A percentile compares a stretch with the other conserved stretches of the same genome.
Conservation (phyloP, 345 rosid species). For the Ricinus communis region DNA sequence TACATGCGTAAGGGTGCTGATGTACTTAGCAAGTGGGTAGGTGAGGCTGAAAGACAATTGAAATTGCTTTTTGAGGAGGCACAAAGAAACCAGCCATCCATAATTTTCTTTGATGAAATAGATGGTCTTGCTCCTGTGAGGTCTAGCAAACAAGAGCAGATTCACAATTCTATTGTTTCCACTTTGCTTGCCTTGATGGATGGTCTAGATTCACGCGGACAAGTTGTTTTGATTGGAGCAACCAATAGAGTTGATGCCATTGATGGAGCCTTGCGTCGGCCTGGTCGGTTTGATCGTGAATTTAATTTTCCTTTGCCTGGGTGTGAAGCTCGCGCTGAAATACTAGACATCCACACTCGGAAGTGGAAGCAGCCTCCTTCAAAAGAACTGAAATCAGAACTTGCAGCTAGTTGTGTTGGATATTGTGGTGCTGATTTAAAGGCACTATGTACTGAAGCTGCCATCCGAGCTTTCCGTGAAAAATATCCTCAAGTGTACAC, state of each 20-base stretch:
- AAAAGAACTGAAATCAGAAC: conserved; percentile 75
- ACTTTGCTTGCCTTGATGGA: conserved; percentile 99
- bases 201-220: conserved; percentile 99
- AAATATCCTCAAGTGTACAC: conserved; percentile 99
- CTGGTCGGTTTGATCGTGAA: conserved; percentile 99
- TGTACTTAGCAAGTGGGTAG: conserved; percentile 99
- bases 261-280: conserved; percentile 98
- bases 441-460: conserved; percentile 98
- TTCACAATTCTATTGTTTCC: conserved; percentile 98
- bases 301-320: conserved; percentile 98
- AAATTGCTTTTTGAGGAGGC: conserved; percentile 99
- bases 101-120: conserved; percentile 97
- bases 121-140: conserved; percentile 99
- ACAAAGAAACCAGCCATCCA: conserved; percentile 96
- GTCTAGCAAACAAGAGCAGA: conserved; percentile 99
- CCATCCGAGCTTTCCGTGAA: conserved; percentile 97
- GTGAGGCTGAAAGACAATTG: conserved; percentile 99
- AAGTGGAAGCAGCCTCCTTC: conserved; percentile 96
- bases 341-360: conserved; percentile 94
- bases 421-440: conserved; percentile 99
- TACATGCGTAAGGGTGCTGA: conserved; percentile 99
- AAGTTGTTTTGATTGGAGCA: conserved; percentile 99
- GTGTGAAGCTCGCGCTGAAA: conserved; percentile 95
- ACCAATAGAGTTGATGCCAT: conserved; percentile 99
- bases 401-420: conserved; percentile 97